Evolutionary conservation across 2,329 filamentous ascomycete genomes (phyloP).

Genomic region (Trichoderma sp.): DNA sequence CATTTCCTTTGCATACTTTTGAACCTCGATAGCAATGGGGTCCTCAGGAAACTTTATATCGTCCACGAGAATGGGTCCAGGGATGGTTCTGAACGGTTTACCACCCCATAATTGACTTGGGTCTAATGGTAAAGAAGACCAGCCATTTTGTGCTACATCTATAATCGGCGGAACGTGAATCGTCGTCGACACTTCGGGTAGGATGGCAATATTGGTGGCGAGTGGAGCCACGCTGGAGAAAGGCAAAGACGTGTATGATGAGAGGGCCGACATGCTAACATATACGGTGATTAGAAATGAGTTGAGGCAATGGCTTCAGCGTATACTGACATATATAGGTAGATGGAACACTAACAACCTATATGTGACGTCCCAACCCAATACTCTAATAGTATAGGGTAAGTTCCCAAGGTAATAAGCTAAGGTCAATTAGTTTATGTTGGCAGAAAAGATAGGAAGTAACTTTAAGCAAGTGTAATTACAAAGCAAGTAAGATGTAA

Average conservation of each 20-base stretch:
- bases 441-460: no score
- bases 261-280: background rate
- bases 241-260: background rate
- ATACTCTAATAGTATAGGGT: no score
- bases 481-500: no score
- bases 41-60: background rate
- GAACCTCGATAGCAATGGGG: background rate
- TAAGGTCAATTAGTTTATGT: no score
- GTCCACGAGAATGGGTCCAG: background rate
- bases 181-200: background rate
- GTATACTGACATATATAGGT: background rate
- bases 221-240: background rate
- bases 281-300: background rate
- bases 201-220: background rate
- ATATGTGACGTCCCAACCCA: no score
- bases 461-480: no score
- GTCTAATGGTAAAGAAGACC: background rate
- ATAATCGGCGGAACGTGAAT: background rate
- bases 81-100: background rate
- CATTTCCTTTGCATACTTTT: background rate
- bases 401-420: no score
- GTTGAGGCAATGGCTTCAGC: background rate
- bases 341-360: background rate
- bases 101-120: background rate
- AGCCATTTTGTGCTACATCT: background rate